A percentile compares a stretch with the other conserved stretches of the same genome.
Conservation (phyloP, 805 yeast genomes). For the Alloascoidea africana region DNA sequence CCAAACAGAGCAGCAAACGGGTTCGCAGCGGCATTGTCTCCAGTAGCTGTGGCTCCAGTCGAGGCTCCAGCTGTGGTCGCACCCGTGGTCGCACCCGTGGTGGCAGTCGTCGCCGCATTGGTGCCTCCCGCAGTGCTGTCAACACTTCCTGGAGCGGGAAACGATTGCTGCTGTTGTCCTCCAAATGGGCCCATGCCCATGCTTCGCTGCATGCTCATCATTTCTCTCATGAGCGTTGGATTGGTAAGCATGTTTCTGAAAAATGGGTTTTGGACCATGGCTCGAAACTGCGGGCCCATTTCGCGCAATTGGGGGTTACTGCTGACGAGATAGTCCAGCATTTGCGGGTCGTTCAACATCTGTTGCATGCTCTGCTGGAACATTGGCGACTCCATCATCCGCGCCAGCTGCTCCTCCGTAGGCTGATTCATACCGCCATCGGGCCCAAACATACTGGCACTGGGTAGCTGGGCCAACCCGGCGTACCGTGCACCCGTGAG, state of each 20-base stretch:
- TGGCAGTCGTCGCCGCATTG: conserved; percentile 7
- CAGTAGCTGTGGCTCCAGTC: conserved; percentile 13
- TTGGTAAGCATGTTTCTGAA: conserved; percentile 69
- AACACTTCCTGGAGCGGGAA: conserved; percentile 18
- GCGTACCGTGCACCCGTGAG: conserved; percentile 94
- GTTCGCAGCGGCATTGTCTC: conserved; percentile 21
- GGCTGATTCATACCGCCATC: conserved; percentile 87
- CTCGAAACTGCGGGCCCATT: conserved; percentile 82
- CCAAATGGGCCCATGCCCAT: conserved; percentile 12
- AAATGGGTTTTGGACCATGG: conserved; percentile 70
- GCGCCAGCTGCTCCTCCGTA: conserved; percentile 56
- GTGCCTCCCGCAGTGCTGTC: too few species aligned
- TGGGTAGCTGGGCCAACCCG: conserved; percentile 79
- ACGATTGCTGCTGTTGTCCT: conserved; percentile 12
- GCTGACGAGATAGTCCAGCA: conserved; percentile 68
- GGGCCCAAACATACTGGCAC: conserved; percentile 81
- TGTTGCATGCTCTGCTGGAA: conserved; percentile 72
- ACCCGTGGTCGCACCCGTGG: conserved; percentile 11
- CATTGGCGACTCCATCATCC: conserved; percentile 69
- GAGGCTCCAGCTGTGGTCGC: conserved; percentile 10
- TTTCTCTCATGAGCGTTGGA: conserved; percentile 73
- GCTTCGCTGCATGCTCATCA: conserved; percentile 58
- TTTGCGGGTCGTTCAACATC: conserved; percentile 75
- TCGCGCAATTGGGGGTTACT: conserved; percentile 68
- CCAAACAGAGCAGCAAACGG: conserved; percentile 35